A percentile compares a stretch with the other conserved stretches of the same genome.
Evolutionary conservation across 2,329 filamentous ascomycete species (phyloP).

Genomic region (Fusarium coffeatum): DNA sequence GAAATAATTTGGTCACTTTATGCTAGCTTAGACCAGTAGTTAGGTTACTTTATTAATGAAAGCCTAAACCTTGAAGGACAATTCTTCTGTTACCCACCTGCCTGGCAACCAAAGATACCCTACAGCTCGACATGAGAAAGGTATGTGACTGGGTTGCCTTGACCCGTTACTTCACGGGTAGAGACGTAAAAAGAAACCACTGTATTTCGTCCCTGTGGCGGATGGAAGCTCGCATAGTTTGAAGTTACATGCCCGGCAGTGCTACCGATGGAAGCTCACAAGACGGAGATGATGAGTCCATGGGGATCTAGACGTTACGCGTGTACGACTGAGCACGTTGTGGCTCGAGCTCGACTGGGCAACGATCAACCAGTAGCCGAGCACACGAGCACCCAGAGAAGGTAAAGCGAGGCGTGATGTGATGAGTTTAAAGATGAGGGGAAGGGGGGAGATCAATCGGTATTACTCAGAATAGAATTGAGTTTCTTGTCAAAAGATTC

Average conservation of each 20-base stretch:
- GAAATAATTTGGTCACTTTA: too few relatives aligned
- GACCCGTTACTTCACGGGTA: not conserved
- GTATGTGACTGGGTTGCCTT: not conserved
- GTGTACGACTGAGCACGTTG: conserved; percentile 35
- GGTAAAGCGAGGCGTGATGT: conserved; percentile 17
- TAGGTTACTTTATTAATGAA: too few relatives aligned
- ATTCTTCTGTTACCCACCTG: too few relatives aligned
- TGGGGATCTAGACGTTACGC: conserved; percentile 37
- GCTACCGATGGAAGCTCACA: conserved; percentile 31
- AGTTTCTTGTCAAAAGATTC: not conserved
- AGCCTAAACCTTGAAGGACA: too few relatives aligned
- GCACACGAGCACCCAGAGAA: conserved; percentile 5
- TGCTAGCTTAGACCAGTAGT: too few relatives aligned
- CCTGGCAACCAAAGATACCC: conserved; percentile 17
- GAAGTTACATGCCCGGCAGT: conserved; percentile 27
- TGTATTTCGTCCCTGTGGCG: not conserved
- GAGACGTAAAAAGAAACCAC: not conserved
- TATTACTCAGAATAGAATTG: conserved; percentile 3
- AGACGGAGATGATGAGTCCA: conserved; percentile 21
- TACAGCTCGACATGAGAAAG: not conserved
- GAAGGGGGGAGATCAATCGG: not conserved
- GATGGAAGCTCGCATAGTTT: conserved; percentile 31
- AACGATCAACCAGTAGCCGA: conserved; percentile 31
- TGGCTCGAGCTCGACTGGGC: conserved; percentile 28
- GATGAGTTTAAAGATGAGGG: not conserved